Conservation (phyloP, 1,284 basidiomycete species). For the Ustilago xerochloae region DNA sequence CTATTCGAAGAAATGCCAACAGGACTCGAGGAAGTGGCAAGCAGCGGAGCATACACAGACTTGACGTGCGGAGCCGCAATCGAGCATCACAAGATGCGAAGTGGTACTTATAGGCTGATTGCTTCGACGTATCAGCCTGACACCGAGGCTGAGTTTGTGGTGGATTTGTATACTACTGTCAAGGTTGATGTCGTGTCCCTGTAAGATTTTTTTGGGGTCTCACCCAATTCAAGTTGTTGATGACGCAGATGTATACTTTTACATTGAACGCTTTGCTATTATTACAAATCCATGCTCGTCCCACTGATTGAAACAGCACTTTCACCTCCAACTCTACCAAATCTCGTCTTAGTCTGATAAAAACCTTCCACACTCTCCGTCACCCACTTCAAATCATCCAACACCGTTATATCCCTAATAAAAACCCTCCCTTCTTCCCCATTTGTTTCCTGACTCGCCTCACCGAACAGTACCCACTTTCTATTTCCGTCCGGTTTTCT, state of each 20-base stretch:
- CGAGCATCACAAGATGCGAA: conserved; percentile 10
- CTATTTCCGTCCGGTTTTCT: conserved; percentile 81
- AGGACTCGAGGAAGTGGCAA: conserved; percentile 17
- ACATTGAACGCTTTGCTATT: too few species aligned
- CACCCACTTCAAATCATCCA: conserved; percentile 52
- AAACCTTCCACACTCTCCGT: conserved; percentile 62
- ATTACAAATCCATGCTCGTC: too few species aligned
- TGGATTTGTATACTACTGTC: conserved; percentile 42
- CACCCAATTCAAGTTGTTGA: too few species aligned
- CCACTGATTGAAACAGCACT: not conserved
- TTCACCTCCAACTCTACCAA: not conserved
- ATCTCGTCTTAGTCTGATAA: conserved; percentile 12
- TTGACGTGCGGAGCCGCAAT: conserved; percentile 35
- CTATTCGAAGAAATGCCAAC: conserved; percentile 1
- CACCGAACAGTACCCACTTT: conserved; percentile 91
- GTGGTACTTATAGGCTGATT: conserved; percentile 30
- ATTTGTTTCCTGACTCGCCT: conserved; percentile 72
- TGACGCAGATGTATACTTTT: too few species aligned
- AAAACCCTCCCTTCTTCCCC: conserved; percentile 75
- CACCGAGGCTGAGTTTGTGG: conserved; percentile 19
- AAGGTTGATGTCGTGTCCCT: conserved; percentile 18
- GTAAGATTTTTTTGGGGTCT: not conserved
- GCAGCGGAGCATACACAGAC: conserved; percentile 42
- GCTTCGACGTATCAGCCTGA: conserved; percentile 34
- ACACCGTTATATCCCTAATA: conserved; percentile 73